Conservation (phyloP, 1,284 basidiomycete genomes). For the Cryptococcus sp. region DNA sequence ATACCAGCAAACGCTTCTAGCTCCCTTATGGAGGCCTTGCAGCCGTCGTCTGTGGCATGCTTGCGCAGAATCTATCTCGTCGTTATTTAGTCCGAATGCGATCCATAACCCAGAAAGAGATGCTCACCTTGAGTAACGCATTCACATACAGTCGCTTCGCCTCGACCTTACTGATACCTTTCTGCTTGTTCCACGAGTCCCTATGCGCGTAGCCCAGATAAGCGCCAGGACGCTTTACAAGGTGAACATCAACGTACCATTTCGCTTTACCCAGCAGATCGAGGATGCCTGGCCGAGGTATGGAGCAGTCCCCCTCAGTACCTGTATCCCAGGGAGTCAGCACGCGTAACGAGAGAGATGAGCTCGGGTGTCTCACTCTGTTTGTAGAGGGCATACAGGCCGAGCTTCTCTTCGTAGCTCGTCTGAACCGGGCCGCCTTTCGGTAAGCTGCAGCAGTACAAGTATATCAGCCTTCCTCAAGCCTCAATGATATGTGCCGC, state of each 20-base stretch:
- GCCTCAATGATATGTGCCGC: not conserved
- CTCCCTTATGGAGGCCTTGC: conserved; percentile 74
- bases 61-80: conserved; percentile 68
- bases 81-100: not conserved
- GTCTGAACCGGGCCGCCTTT: conserved; percentile 96
- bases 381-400: conserved; percentile 93
- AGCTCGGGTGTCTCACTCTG: conserved; percentile 64
- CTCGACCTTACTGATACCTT: conserved; percentile 72
- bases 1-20: conserved; percentile 65
- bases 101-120: not conserved
- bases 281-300: conserved; percentile 45
- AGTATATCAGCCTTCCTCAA: not conserved
- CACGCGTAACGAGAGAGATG: not conserved
- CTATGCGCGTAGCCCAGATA: conserved; percentile 53
- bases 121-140: conserved; percentile 72
- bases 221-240: conserved; percentile 4
- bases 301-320: conserved; percentile 46
- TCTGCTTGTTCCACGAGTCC: conserved; percentile 94
- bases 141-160: conserved; percentile 90
- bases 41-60: conserved; percentile 78
- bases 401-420: conserved; percentile 92
- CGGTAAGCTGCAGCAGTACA: conserved; percentile 60
- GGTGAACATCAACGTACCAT: conserved; percentile 61
- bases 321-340: conserved; percentile 18
- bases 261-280: conserved; percentile 91